A percentile compares a stretch with the other conserved stretches of the same genome.
Evolutionary conservation across 805 yeast genomes (phyloP).

Genomic region (Ascoidea asiatica): DNA sequence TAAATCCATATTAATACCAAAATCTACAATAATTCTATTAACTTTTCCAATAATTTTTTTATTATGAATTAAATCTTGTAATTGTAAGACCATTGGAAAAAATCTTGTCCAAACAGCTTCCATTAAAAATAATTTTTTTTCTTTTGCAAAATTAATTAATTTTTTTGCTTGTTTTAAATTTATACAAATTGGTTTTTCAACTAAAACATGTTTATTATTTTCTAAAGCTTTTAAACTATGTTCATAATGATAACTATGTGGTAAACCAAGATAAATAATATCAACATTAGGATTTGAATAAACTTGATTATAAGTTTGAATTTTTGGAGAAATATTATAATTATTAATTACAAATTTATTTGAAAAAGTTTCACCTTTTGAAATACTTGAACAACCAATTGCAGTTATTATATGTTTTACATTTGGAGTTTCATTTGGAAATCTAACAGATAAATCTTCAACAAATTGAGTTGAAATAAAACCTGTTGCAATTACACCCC

Average conservation of each 20-base stretch:
- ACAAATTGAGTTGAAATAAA: constrained; percentile 15
- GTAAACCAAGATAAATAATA: constrained; percentile 40
- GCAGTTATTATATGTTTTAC: constrained; percentile 10
- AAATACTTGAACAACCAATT: constrained; percentile 11
- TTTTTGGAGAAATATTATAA: neutral
- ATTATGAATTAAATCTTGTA: constrained; percentile 23
- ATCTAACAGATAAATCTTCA: constrained; percentile 13
- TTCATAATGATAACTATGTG: constrained; percentile 37
- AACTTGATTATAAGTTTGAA: constrained; percentile 25
- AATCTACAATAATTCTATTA: constrained; percentile 28
- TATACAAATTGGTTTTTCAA: constrained; percentile 43
- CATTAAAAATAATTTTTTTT: constrained; percentile 33
- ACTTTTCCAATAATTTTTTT: constrained; percentile 33
- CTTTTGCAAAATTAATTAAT: constrained; percentile 28
- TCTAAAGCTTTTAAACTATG: constrained; percentile 28
- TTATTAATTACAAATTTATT: neutral
- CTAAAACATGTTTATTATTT: constrained; percentile 34
- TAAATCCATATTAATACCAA: constrained; percentile 23
- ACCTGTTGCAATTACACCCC: constrained; percentile 14
- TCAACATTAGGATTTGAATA: constrained; percentile 29
- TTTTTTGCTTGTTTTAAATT: constrained; percentile 29
- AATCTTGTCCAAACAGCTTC: constrained; percentile 49
- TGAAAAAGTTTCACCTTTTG: constrained; percentile 11
- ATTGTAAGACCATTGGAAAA: constrained; percentile 29
- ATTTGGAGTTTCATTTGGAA: constrained; percentile 6